phyloP scores from a whole-genome alignment of 2,329 filamentous ascomycete species.

The Fusarium camptoceras region DNA sequence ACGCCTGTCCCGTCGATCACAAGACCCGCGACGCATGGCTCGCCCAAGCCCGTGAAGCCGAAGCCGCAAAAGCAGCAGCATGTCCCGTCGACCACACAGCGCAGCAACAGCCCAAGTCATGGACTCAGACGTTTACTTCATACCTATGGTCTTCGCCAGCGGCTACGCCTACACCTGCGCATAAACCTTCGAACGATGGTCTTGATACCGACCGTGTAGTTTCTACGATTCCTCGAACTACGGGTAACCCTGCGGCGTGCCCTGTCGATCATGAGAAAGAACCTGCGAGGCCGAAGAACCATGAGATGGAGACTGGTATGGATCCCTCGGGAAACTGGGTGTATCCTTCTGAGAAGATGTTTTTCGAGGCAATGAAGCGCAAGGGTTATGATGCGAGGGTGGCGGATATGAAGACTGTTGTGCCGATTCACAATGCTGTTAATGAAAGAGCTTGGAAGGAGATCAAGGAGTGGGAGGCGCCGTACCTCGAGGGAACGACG shows the following conservation, averaged over 20 bases:
- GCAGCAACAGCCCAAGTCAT: slow-evolving; percentile 51
- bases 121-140: slow-evolving; percentile 57
- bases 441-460: slow-evolving; percentile 97
- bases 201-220: slow-evolving; percentile 78
- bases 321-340: slow-evolving; percentile 90
- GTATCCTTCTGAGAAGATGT: slow-evolving; percentile 96
- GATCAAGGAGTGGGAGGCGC: slow-evolving; percentile 88
- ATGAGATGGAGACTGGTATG: slow-evolving; percentile 80
- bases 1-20: slow-evolving; percentile 87
- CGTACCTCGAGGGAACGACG: slow-evolving; percentile 69
- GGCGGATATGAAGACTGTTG: slow-evolving; percentile 88
- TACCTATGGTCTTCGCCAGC: slow-evolving; percentile 56
- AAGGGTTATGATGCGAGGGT: slow-evolving; percentile 81
- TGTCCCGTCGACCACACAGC: slow-evolving; percentile 53
- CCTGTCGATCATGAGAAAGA: slow-evolving; percentile 55
- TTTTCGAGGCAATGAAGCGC: slow-evolving; percentile 95
- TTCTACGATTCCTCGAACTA: slow-evolving; percentile 80
- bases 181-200: slow-evolving; percentile 16
- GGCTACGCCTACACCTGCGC: slow-evolving; percentile 26
- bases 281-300: slow-evolving; percentile 67
- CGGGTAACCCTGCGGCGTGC: slow-evolving; percentile 51
- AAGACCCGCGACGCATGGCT: slow-evolving; percentile 91
- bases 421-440: slow-evolving; percentile 98
- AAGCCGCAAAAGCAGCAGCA: slow-evolving; percentile 49
- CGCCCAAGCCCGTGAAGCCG: slow-evolving; percentile 69